Percentiles rank a stretch among this genome's conserved stretches.
These are phyloP conservation scores for Penicillium steckii DNA, from an alignment of 495 filamentous ascomycete genomes.

Conservation along the genomic window DNA sequence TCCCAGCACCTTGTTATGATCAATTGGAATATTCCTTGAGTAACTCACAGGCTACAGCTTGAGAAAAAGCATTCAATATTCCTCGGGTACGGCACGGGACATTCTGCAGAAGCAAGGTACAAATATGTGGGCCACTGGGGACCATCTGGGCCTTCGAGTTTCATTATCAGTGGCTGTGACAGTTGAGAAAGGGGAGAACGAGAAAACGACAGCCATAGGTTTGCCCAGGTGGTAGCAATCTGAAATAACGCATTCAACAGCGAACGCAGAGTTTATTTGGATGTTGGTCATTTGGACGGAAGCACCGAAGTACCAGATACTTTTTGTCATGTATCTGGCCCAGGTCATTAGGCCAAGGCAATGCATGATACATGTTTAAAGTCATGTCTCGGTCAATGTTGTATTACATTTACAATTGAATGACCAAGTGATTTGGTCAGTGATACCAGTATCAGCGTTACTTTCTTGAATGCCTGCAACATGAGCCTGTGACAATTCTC, in stretches of 20 bases:
- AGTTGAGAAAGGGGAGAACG: background rate
- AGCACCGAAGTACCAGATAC: background rate
- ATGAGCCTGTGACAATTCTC: background rate
- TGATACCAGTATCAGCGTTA: background rate
- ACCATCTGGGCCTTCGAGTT: background rate
- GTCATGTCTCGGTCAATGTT: background rate
- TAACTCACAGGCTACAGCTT: background rate
- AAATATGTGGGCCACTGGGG: slow-evolving; percentile 10
- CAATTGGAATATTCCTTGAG: background rate
- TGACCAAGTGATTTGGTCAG: background rate
- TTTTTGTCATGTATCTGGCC: background rate
- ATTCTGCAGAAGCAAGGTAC: slow-evolving; percentile 21
- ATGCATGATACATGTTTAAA: background rate
- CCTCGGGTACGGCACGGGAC: slow-evolving; percentile 13
- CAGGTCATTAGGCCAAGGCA: background rate
- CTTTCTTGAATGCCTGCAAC: background rate
- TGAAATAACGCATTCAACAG: background rate
- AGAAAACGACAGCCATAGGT: background rate
- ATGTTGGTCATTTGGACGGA: background rate
- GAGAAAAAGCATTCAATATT: background rate
- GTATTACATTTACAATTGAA: background rate
- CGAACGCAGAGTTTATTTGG: background rate
- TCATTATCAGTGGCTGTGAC: background rate
- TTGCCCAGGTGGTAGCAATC: background rate
- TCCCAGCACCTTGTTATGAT: background rate